Conservation (phyloP, 2,329 filamentous ascomycete species). For the Claviceps purpurea region DNA sequence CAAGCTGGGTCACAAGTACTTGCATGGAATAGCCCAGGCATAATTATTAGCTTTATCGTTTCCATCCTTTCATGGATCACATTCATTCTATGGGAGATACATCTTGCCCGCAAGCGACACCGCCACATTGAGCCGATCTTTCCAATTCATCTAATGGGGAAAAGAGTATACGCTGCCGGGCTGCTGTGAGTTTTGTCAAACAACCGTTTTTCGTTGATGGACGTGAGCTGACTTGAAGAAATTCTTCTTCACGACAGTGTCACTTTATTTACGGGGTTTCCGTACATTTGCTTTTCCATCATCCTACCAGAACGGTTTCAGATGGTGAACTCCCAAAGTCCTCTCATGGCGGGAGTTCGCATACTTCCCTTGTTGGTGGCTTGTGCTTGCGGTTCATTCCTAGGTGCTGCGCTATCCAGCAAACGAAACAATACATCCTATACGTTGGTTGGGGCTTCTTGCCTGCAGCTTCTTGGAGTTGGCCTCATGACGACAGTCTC, state of each 20-base stretch:
- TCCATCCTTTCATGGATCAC: slow-evolving; percentile 33
- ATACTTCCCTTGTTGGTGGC: slow-evolving; percentile 44
- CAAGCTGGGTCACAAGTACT: slow-evolving; percentile 40
- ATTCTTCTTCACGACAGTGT: slow-evolving; percentile 22
- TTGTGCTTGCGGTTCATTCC: slow-evolving; percentile 42
- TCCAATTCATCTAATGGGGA: slow-evolving; percentile 32
- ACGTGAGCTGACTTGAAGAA: neutral
- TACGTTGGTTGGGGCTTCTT: slow-evolving; percentile 34
- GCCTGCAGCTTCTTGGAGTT: slow-evolving; percentile 38
- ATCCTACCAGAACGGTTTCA: slow-evolving; percentile 48
- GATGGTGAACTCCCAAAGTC: slow-evolving; percentile 39
- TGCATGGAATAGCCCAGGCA: slow-evolving; percentile 37
- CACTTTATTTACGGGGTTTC: slow-evolving; percentile 42
- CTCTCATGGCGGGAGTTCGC: slow-evolving; percentile 41
- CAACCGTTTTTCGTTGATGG: neutral
- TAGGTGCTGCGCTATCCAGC: slow-evolving; percentile 39
- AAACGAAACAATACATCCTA: slow-evolving; percentile 39
- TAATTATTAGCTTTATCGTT: slow-evolving; percentile 34
- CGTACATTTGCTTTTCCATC: slow-evolving; percentile 44
- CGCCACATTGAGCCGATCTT: slow-evolving; percentile 40
- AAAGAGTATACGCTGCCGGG: slow-evolving; percentile 36
- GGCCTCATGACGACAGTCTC: slow-evolving; percentile 34
- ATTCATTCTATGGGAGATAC: slow-evolving; percentile 38
- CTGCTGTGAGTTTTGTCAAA: slow-evolving; percentile 28
- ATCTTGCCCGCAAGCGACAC: slow-evolving; percentile 24